Evolutionary conservation across 2,329 filamentous ascomycete species (phyloP), one percentile per base, ranked within the genome.

Genomic region (Graphium sp.): DNA sequence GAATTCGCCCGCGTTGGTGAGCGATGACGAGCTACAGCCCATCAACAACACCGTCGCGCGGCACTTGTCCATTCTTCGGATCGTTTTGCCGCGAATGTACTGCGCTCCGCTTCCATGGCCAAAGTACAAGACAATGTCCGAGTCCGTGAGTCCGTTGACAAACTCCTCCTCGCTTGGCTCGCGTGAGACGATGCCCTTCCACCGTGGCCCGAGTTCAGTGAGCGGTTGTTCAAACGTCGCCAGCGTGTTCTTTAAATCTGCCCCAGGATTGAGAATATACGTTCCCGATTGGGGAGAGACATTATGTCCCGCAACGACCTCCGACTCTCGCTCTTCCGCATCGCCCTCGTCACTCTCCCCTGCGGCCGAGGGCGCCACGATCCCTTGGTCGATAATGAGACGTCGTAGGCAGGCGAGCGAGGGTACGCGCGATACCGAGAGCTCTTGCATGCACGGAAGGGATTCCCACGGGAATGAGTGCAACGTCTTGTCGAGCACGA

Each of bases 401-500:
- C 83, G 73, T 10, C 81, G 73, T 7, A 98, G 64, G 37, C 77
- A 83, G 17, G 76, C 76, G 22, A 98, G 63, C 1, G 84, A 94
- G 6, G 87, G 84, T 15, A 98, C 74, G 9, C 89, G 74, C 4
- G 83, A 93, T 20, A 94, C 76, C 1, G 87, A 77, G 4, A 75
- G 60, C 3, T 66, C 68, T 37, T 81, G 66, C 45, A 98, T 68
- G 45, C 83, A 94, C 0, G 85, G 83, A 21, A 98, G 56, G 1
- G 83, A 93, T 46, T 98, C 89, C 89, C 91, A 98, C 0, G 89
- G 89, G 43, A 98, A 92, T 2, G 71, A 62, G 43, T 95, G 89
- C 3, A 98, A 62, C 3, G 79, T 67, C 50, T 93, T 94, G 52
- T 98, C 89, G 5, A 98, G 62, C 6, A 98, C 74, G 3, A 98